Evolutionary conservation across 805 yeast species (phyloP), one percentile per base, ranked within the genome.

Genomic region (Ogataea wickerhamii): DNA sequence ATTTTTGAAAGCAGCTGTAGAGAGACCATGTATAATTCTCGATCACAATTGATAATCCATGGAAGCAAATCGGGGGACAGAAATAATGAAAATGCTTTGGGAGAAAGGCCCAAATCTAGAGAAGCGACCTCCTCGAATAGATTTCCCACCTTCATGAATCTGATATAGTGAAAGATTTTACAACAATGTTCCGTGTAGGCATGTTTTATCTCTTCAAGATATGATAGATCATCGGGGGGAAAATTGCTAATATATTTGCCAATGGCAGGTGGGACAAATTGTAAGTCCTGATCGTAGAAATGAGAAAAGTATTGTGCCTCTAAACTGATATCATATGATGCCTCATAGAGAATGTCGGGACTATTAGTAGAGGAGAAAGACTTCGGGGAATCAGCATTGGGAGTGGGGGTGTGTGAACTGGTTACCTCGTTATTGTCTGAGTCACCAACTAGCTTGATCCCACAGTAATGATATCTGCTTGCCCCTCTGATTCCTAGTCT

Each of bases 391-490:
- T 43, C 48, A 17, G 23, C 22, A 11, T 34, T 40, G 1, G 50
- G 45, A 8, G 48, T 37, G 4, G 50, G 48, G 10, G 32, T 24
- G 21, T 34, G 37, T 4, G 45, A 29, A 28, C 40, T 50, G 20
- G 40, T 18, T 2, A 43, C 41, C 14, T 49, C 60, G 19, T 47
- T 45, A 41, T 58, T 45, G 47, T 51, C 56, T 21, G 55, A 56
- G 42, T 70, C 68, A 33, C 66, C 66, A 30, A 61, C 52, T 18
- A 72, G 49, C 47, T 70, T 72, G 36, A 88, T 69, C 3, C 95
- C 95, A 60, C 91, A 83, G 54, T 86, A 87, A 57, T 87, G 94
- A 60, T 88, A 88, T 55, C 82, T 82, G 16, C 91, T 79, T 53
- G 81, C 83, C 2, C 89, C 89, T 34, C 95, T 69, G 58, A 80